Base-by-base conservation (phyloP, 441 rosid species). In the Croton laevigatus region DNA sequence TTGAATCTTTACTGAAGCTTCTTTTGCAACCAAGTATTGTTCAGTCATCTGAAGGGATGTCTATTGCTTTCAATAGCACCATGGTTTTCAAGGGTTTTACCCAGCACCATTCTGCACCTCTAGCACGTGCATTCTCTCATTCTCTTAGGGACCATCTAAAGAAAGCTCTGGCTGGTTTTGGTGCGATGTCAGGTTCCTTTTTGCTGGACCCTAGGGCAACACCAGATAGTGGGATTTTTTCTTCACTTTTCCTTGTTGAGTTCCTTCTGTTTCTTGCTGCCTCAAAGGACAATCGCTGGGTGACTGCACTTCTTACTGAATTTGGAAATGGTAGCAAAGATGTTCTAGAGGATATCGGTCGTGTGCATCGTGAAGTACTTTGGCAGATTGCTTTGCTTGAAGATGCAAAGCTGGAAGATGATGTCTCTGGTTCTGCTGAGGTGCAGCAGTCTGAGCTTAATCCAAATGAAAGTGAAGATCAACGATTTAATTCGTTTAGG, bases 31-130 rank as follows among this genome's bases (percentile, higher is more conserved):
- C 96, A 22, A 89, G 87, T 82, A 87, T 96, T 78, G 93, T 93
- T 64, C 96, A 93, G 76, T 96, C 99, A 49, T 87, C 98, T 66
- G 99, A 96, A 80, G 99, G 99, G 59, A 89, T 89, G 88, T 90
- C 97, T 70, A 91, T 93, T 80, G 97, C 97, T 68, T 82, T 96
- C 76, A 98, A 93, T 71, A 96, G 98, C 88, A 89, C 98, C 73
- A 89, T 93, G 92, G 99, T 96, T 75, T 96, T 96, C 79, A 96
- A 96, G 84, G 97, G 97, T 75, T 93, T 95, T 78, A 89, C 96
- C 6, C 98, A 91, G 73, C 96, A 96, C 83, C 97, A 96, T 76
- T 88, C 99, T 69, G 81, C 91, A 81, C 83, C 99, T 81, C 85
- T 96, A 62, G 97, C 98, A 10, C 91, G 87, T 22, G 94, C 98